These are phyloP conservation scores for Basidiobolus meristosporus DNA, from an alignment of 371 early-diverging fungal species.

Conservation along the genomic window DNA sequence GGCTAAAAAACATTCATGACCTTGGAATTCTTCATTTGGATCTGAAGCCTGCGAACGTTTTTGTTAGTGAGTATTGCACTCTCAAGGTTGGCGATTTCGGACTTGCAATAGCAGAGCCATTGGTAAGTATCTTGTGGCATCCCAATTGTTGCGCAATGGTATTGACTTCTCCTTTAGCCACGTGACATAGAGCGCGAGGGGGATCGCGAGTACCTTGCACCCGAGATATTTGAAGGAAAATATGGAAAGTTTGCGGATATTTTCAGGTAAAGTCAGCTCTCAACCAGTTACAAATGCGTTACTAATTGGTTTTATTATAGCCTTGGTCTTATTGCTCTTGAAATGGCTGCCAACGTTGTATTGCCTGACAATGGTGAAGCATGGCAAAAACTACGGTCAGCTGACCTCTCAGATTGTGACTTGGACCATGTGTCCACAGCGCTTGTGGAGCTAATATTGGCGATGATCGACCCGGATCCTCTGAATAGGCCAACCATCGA, in stretches of 20 bases:
- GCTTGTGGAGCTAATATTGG: too few species aligned
- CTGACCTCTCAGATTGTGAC: constrained; percentile 1
- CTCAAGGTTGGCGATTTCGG: constrained; percentile 86
- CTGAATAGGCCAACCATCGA: constrained; percentile 1
- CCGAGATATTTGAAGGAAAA: constrained; percentile 62
- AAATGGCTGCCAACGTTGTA: constrained; percentile 44
- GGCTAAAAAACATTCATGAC: constrained; percentile 52
- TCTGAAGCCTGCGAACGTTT: constrained; percentile 74
- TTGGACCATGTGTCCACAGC: neutral
- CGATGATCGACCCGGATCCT: too few species aligned
- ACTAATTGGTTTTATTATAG: too few species aligned
- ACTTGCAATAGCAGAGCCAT: constrained; percentile 43
- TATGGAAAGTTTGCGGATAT: constrained; percentile 76
- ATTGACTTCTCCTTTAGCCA: constrained; percentile 33
- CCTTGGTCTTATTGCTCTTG: constrained; percentile 79
- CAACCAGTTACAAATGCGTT: too few species aligned
- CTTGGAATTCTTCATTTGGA: constrained; percentile 66
- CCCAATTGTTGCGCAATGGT: too few species aligned
- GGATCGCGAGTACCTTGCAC: constrained; percentile 89
- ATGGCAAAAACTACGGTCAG: constrained; percentile 3
- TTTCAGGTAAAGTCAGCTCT: too few species aligned
- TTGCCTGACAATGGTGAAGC: constrained; percentile 3
- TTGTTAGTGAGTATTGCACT: constrained; percentile 33
- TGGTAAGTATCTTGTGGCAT: too few species aligned
- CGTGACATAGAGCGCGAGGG: constrained; percentile 59